Conservation (phyloP, 2,329 filamentous ascomycete genomes). For the Gnomoniopsis smithogilvyi region DNA sequence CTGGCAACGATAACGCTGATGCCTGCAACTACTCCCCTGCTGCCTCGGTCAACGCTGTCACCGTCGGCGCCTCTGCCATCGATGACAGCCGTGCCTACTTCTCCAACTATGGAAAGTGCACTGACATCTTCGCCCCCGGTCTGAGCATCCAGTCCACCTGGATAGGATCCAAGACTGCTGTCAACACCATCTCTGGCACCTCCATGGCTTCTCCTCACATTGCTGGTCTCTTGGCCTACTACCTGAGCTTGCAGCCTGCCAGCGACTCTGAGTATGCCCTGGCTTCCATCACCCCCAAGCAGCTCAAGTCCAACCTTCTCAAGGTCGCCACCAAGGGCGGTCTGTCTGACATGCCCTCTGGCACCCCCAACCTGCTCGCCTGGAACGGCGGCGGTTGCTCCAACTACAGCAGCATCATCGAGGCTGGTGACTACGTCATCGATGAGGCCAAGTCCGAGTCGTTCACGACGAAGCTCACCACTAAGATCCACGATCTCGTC, state of each 20-base stretch:
- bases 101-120: slow-evolving; percentile 99
- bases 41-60: slow-evolving; percentile 86
- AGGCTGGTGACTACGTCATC: slow-evolving; percentile 67
- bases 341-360: slow-evolving; percentile 76
- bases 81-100: slow-evolving; percentile 98
- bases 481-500: slow-evolving; percentile 61
- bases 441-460: slow-evolving; percentile 36
- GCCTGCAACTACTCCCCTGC: slow-evolving; percentile 99
- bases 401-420: slow-evolving; percentile 85
- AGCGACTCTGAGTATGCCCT: slow-evolving; percentile 89
- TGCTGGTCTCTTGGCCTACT: slow-evolving; percentile 93
- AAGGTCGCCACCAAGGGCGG: slow-evolving; percentile 74
- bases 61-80: slow-evolving; percentile 91
- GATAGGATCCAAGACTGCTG: slow-evolving; percentile 93
- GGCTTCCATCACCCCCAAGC: slow-evolving; percentile 83
- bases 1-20: slow-evolving; percentile 97
- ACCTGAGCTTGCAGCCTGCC: slow-evolving; percentile 91
- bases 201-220: slow-evolving; percentile 99
- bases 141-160: slow-evolving; percentile 97
- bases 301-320: slow-evolving; percentile 89
- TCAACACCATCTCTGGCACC: slow-evolving; percentile 99
- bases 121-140: slow-evolving; percentile 97
- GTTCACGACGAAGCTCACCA: slow-evolving; percentile 52
- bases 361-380: slow-evolving; percentile 92
- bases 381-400: slow-evolving; percentile 96